These are phyloP conservation scores for Zalerion maritima DNA, from an alignment of 495 filamentous ascomycete species.

Conservation along the genomic window DNA sequence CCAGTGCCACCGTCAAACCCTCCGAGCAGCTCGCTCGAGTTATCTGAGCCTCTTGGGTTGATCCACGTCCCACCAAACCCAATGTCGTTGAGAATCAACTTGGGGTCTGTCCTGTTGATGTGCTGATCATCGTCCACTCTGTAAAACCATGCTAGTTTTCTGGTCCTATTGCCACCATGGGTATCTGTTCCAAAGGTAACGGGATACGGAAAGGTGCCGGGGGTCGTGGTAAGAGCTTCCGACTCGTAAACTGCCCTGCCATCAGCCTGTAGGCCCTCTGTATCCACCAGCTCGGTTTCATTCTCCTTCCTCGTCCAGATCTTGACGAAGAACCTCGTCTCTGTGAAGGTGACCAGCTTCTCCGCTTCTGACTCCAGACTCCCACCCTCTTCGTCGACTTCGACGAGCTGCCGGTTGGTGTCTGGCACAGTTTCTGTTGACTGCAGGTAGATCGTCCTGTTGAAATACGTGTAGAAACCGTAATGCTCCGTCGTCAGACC, in stretches of 20 bases:
- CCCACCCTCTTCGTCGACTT: constrained; percentile 52
- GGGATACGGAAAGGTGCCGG: constrained; percentile 75
- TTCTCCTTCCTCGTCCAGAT: constrained; percentile 64
- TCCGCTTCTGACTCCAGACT: constrained; percentile 41
- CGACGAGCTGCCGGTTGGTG: constrained; percentile 15
- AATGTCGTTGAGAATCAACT: constrained; percentile 44
- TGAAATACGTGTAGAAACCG: constrained; percentile 85
- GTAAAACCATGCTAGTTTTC: constrained; percentile 63
- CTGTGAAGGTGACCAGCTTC: constrained; percentile 61
- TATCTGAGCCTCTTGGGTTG: constrained; percentile 32
- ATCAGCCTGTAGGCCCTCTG: constrained; percentile 1
- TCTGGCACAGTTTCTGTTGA: constrained; percentile 28
- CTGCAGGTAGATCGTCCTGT: constrained; percentile 71
- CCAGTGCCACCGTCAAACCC: constrained; percentile 58
- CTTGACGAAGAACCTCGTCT: constrained; percentile 75
- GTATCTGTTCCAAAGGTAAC: constrained; percentile 70
- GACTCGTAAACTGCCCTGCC: constrained; percentile 6
- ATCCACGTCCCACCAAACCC: constrained; percentile 44
- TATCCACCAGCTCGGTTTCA: constrained; percentile 27
- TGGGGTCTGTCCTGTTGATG: constrained; percentile 35
- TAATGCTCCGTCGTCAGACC: constrained; percentile 72
- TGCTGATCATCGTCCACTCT: constrained; percentile 37
- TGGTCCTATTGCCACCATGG: constrained; percentile 48
- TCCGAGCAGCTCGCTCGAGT: constrained; percentile 30
- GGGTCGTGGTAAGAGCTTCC: constrained; percentile 22